Percentiles rank a stretch among this genome's conserved stretches.
Conservation (phyloP, 75 land plant species). For the Gnetum montanum region DNA sequence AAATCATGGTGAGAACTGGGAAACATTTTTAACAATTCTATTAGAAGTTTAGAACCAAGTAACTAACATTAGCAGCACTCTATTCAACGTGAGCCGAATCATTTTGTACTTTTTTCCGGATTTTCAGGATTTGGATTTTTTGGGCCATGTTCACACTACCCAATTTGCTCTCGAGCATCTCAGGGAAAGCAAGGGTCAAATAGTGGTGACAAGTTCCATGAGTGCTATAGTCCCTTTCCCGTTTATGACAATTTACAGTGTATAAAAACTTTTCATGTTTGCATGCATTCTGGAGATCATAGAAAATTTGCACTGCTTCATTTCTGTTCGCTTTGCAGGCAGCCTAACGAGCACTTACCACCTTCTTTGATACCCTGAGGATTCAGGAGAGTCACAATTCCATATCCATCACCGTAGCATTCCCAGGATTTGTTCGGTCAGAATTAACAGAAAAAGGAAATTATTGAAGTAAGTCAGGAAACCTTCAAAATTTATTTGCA, state of each 20-base stretch:
- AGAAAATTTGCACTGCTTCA: too few species aligned
- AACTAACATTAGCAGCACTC: too few species aligned
- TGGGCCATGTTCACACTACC: slow-evolving; percentile 21
- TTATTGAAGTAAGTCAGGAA: too few species aligned
- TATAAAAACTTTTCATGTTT: slow-evolving; percentile 5
- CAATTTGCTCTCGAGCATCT: slow-evolving; percentile 25
- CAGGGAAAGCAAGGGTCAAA: slow-evolving; percentile 19
- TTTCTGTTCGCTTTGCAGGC: too few species aligned
- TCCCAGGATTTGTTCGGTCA: slow-evolving; percentile 25
- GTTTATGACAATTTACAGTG: slow-evolving; percentile 22
- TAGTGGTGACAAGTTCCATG: slow-evolving; percentile 25
- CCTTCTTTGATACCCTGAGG: slow-evolving; percentile 29
- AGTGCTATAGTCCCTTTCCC: slow-evolving; percentile 26
- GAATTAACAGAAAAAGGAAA: slow-evolving; percentile 21
- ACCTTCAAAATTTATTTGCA: too few species aligned
- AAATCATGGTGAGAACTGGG: slow-evolving; percentile 22
- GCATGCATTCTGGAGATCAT: too few species aligned
- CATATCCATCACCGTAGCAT: slow-evolving; percentile 19
- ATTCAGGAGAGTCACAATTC: slow-evolving; percentile 11
- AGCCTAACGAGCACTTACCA: slow-evolving; percentile 20
- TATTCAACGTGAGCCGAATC: too few species aligned
- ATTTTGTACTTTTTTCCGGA: too few species aligned
- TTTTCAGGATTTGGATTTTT: slow-evolving; percentile 37
- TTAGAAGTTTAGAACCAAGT: too few species aligned
- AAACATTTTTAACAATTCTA: too few species aligned